phyloP scores from a whole-genome alignment of 2,329 filamentous ascomycete genomes.

The Ilyonectria mors-panacis region DNA sequence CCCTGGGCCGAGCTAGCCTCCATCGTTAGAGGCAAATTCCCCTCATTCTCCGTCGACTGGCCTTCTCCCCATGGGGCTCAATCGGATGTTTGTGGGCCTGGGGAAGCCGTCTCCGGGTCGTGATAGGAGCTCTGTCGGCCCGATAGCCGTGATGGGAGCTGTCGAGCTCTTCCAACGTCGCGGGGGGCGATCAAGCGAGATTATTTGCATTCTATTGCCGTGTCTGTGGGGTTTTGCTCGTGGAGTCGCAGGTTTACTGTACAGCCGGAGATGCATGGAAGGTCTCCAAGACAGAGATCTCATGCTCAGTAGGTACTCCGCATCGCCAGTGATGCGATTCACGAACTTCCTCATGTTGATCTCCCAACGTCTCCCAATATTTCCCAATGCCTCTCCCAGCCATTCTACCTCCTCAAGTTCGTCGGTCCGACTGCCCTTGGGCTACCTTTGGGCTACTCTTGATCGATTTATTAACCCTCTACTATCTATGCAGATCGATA shows the following conservation, averaged over 20 bases:
- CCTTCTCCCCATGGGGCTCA: slow-evolving; percentile 1
- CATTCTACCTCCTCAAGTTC: neutral
- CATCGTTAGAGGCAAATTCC: neutral
- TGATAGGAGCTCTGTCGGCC: neutral
- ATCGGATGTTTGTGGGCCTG: slow-evolving; percentile 9
- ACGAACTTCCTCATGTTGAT: too few relatives aligned
- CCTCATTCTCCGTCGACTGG: neutral
- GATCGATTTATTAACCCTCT: neutral
- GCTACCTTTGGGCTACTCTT: too few relatives aligned
- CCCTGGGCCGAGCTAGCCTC: neutral
- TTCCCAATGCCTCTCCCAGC: too few relatives aligned
- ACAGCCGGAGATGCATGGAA: too few relatives aligned
- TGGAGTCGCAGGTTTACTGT: neutral
- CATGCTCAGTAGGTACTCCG: too few relatives aligned
- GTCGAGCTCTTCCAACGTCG: neutral
- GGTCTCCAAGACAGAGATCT: too few relatives aligned
- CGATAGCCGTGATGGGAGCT: neutral
- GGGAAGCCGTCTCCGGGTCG: neutral
- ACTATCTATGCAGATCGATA: neutral
- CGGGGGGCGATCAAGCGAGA: neutral
- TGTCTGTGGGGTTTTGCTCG: neutral
- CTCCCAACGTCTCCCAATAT: too few relatives aligned
- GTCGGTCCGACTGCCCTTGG: neutral
- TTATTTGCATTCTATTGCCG: neutral
- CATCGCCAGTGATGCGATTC: too few relatives aligned